Percentiles rank a stretch among this genome's conserved stretches.
Conservation (phyloP, 2,329 filamentous ascomycete genomes). For the Fusarium pseudograminearum region DNA sequence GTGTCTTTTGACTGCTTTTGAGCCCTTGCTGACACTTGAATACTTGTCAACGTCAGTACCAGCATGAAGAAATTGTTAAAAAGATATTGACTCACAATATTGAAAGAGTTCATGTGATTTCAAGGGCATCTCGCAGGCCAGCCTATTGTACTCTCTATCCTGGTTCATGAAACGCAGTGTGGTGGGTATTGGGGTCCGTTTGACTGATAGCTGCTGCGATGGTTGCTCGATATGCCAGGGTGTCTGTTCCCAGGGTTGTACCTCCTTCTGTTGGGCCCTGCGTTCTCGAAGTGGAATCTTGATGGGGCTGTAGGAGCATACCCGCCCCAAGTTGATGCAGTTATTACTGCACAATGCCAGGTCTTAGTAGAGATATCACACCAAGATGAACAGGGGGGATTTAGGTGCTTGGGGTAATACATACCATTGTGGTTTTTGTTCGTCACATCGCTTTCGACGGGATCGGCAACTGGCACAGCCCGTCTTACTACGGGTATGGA, state of each 20-base stretch:
- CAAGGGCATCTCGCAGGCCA: constrained; percentile 17
- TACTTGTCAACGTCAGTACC: neutral
- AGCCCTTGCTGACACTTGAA: neutral
- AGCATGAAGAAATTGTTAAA: rapidly evolving
- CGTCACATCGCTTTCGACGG: constrained; percentile 21
- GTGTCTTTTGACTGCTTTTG: neutral
- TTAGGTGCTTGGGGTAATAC: neutral
- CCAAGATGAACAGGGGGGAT: neutral
- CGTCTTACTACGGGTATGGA: constrained; percentile 18
- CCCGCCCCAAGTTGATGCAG: constrained; percentile 9
- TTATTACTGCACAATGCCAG: neutral
- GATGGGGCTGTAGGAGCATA: neutral
- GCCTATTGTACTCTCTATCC: constrained; percentile 10
- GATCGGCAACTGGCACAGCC: constrained; percentile 21
- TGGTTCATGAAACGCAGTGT: neutral
- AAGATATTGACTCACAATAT: neutral
- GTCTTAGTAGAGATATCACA: neutral
- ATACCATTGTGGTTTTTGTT: constrained; percentile 23
- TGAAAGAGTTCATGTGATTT: constrained; percentile 25
- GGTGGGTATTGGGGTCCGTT: neutral
- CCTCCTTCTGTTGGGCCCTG: constrained; percentile 19
- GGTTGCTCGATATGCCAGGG: constrained; percentile 10
- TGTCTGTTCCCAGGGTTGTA: constrained; percentile 16
- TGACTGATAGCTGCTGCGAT: neutral
- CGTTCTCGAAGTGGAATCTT: constrained; percentile 13